Conservation (phyloP, 202 grass and related monocot genomes). For the Eragrostis tef region DNA sequence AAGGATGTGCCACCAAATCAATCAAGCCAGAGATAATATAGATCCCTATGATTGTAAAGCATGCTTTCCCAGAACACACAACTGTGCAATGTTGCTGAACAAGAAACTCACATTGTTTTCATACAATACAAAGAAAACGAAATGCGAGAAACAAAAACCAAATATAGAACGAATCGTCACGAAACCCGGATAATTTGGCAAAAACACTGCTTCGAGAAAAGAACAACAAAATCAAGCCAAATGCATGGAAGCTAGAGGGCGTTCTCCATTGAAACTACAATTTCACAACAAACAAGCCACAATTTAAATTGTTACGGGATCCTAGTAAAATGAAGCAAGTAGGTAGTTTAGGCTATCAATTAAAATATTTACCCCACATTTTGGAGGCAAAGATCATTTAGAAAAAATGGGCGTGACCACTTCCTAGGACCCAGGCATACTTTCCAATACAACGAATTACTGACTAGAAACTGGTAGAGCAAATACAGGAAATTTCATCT, state of each 20-base stretch:
- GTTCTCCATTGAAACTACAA: background rate
- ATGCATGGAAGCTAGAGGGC: background rate
- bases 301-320: background rate
- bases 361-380: background rate
- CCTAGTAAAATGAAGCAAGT: background rate
- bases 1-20: background rate
- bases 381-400: background rate
- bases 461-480: background rate
- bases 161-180: background rate
- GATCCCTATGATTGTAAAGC: background rate
- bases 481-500: background rate
- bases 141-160: background rate
- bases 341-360: background rate
- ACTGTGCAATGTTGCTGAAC: background rate
- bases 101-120: background rate
- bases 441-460: background rate
- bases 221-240: background rate
- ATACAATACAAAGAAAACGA: background rate
- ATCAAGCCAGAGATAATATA: background rate
- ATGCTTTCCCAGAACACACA: background rate
- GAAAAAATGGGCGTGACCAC: background rate
- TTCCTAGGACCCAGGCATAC: background rate
- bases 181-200: background rate
- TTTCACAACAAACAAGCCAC: background rate
- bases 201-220: background rate